Evolutionary conservation across 169 alveolate species (phyloP), one percentile per base, ranked within the genome.

Genomic region (Plasmodium billcollinsi): DNA sequence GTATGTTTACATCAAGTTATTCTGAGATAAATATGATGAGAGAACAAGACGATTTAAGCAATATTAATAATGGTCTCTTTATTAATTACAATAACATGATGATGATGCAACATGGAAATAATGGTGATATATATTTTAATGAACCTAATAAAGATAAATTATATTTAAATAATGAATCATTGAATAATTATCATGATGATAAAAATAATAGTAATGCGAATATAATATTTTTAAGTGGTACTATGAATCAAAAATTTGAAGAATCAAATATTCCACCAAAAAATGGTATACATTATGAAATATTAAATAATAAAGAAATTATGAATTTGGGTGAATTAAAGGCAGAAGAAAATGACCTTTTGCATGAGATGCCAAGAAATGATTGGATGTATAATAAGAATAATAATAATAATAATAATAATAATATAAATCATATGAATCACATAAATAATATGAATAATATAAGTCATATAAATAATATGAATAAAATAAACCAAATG

Each of bases 131-230:
- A 1, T 78, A 50, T 56, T 78, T 65, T 70, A 65, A 65, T 65
- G 89, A 43, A 61, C 45, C 45, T 56, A 33, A 78, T 65, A 67
- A 78, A 56, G 89, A 78, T 26, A 78, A 78, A 78, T 43, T 49
- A 12, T 59, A 80, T 15, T 12, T 66, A 33, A 80, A 15, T 73
- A 61, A 67, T 20, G 52, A 9, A 54, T 54, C 21, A 63, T 26
- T 39, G 52, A 80, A 69, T 33, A 80, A 80, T 67, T 69, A 39
- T 56, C 73, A 43, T 24, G 83, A 66, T 54, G 61, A 56, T 12
- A 69, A 80, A 33, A 80, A 80, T 67, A 69, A 66, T 58, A 33
- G 45, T 33, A 33, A 33, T 33, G 4, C 6, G 6, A 80, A 67
- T 21, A 6, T 20, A 2, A 29, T 45, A 39, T 63, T 18, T 66